These are phyloP conservation scores for Paramecium bursaria DNA, from an alignment of 73 alveolate species.

Conservation along the genomic window DNA sequence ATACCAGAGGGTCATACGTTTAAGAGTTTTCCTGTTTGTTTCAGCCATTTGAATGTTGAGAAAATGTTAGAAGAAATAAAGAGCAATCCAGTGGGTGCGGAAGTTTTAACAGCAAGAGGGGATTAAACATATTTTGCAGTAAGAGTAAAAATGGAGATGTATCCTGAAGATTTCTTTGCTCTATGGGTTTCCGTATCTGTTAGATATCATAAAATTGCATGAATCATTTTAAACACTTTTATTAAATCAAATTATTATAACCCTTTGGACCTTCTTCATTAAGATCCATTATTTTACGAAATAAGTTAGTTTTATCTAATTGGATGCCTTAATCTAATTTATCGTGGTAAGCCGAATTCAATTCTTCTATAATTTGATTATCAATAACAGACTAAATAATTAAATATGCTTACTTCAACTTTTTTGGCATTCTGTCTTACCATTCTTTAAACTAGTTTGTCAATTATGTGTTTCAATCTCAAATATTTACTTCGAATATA, in stretches of 20 bases:
- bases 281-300: constrained; percentile 29
- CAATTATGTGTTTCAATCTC: constrained; percentile 18
- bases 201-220: background rate
- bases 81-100: constrained; percentile 51
- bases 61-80: constrained; percentile 72
- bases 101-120: constrained; percentile 57
- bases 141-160: constrained; percentile 47
- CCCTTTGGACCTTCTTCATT: background rate
- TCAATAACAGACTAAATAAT: background rate
- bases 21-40: constrained; percentile 85
- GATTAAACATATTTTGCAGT: constrained; percentile 60
- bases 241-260: constrained; percentile 27
- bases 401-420: background rate
- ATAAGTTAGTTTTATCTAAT: background rate
- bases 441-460: constrained; percentile 13
- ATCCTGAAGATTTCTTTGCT: constrained; percentile 57
- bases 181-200: constrained; percentile 46
- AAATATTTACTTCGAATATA: constrained; percentile 50
- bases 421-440: too few relatives aligned
- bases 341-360: constrained; percentile 11
- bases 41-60: constrained; percentile 78
- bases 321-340: constrained; percentile 30
- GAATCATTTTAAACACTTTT: constrained; percentile 40
- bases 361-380: background rate
- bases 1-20: constrained; percentile 91